Percentiles rank a stretch among this genome's conserved stretches.
Conservation (phyloP, 805 yeast species). For the Nakazawaea pomicola region DNA sequence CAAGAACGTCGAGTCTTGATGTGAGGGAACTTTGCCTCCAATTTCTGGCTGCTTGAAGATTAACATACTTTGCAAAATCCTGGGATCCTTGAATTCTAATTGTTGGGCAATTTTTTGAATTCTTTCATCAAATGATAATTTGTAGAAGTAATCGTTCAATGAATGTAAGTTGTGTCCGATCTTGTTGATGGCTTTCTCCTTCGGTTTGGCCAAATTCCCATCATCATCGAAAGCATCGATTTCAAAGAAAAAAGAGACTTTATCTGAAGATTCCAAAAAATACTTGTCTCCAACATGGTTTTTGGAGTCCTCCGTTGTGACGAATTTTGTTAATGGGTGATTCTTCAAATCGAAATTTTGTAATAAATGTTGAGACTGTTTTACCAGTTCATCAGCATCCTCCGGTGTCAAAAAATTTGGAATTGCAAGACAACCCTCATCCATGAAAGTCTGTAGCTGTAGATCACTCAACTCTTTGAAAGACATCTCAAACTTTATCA, state of each 20-base stretch:
- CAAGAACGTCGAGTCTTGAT: slow-evolving; percentile 70
- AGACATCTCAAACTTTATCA: background rate
- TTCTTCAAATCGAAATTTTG: slow-evolving; percentile 41
- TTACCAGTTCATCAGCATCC: slow-evolving; percentile 35
- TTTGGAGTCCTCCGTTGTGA: slow-evolving; percentile 43
- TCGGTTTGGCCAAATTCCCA: slow-evolving; percentile 49
- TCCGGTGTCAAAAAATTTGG: slow-evolving; percentile 44
- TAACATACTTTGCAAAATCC: slow-evolving; percentile 74
- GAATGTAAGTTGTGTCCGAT: slow-evolving; percentile 76
- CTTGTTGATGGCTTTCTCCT: slow-evolving; percentile 61
- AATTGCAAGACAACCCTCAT: slow-evolving; percentile 59
- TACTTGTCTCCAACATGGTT: slow-evolving; percentile 70
- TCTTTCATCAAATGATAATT: slow-evolving; percentile 45
- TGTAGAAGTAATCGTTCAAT: slow-evolving; percentile 41
- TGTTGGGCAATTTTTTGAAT: slow-evolving; percentile 47
- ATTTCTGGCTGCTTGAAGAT: slow-evolving; percentile 75
- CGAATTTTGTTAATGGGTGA: slow-evolving; percentile 70
- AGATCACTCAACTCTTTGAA: slow-evolving; percentile 30
- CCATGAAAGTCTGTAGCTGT: slow-evolving; percentile 45
- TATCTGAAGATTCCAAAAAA: slow-evolving; percentile 64
- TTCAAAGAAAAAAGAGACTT: slow-evolving; percentile 66
- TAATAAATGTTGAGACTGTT: slow-evolving; percentile 40
- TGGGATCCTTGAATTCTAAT: slow-evolving; percentile 55
- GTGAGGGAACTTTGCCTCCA: slow-evolving; percentile 72
- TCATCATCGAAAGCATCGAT: slow-evolving; percentile 55